Evolutionary conservation across 2,329 filamentous ascomycete species (phyloP).

Genomic region (Sporothrix protearum): DNA sequence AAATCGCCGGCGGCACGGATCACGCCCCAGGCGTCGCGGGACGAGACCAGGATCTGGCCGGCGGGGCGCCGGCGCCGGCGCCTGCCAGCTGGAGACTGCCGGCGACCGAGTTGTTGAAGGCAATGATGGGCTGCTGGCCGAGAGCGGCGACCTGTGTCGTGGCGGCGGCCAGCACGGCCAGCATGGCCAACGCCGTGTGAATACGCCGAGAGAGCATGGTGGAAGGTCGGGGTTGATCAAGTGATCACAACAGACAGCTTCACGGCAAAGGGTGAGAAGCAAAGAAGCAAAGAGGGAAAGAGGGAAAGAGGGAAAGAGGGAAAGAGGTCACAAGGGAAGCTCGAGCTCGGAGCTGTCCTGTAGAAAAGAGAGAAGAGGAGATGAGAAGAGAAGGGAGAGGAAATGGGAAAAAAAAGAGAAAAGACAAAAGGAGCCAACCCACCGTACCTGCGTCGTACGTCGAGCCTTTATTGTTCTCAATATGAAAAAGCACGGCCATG

Average conservation of each 20-base stretch:
- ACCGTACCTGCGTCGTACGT: background rate
- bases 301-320: background rate
- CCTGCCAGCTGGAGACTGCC: constrained; percentile 38
- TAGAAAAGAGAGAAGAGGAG: background rate
- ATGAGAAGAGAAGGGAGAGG: too few relatives aligned
- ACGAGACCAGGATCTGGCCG: constrained; percentile 54
- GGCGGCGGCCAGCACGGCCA: background rate
- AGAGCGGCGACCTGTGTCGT: constrained; percentile 37
- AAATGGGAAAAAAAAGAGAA: too few relatives aligned
- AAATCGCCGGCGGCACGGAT: constrained; percentile 65
- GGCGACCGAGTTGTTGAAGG: constrained; percentile 35
- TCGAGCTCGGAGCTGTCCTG: too few relatives aligned
- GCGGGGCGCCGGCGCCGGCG: constrained; percentile 33
- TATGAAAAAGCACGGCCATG: background rate
- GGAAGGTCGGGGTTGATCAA: background rate
- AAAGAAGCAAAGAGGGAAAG: background rate
- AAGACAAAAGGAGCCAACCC: too few relatives aligned
- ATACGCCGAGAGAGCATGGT: constrained; percentile 12
- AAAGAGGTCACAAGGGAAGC: background rate
- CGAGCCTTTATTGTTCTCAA: background rate
- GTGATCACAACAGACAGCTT: background rate
- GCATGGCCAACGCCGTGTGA: background rate
- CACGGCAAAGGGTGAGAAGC: background rate
- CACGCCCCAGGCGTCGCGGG: constrained; percentile 64
- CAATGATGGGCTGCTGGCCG: constrained; percentile 49